These are phyloP conservation scores for Pythium sukuiense DNA, from an alignment of 352 stramenopile species.

Conservation along the genomic window DNA sequence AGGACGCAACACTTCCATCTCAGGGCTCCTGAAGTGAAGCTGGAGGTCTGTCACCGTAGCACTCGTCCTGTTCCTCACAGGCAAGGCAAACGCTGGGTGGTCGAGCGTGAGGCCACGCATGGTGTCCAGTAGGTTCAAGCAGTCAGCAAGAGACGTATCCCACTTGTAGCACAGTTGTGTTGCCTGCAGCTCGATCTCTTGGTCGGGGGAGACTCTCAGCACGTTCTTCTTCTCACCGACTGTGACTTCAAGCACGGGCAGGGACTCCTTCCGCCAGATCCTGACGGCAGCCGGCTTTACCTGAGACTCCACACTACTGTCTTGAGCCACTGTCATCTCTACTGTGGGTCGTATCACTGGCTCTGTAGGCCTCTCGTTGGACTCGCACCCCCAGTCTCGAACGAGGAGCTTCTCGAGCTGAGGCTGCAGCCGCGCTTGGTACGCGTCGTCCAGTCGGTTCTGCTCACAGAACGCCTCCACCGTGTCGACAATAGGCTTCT, in stretches of 20 bases:
- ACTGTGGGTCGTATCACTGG: no score
- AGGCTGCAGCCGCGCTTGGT: conserved; percentile 19
- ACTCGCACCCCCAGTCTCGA: conserved; percentile 52
- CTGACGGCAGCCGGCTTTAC: not conserved
- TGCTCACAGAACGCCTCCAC: conserved; percentile 34
- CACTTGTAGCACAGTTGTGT: conserved; percentile 40
- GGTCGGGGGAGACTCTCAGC: conserved; percentile 9
- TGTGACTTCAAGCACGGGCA: not conserved
- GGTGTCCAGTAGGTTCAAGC: conserved; percentile 34
- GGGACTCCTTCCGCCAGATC: not conserved
- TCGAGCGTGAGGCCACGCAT: conserved; percentile 23
- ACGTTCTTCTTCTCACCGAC: not conserved
- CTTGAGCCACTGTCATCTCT: no score
- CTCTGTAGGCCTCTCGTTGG: conserved; percentile 2
- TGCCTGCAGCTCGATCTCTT: conserved; percentile 42
- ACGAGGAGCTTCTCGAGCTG: conserved; percentile 33
- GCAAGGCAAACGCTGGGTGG: conserved; percentile 21
- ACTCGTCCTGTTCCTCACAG: conserved; percentile 3
- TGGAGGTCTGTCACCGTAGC: not conserved
- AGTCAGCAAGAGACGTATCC: conserved; percentile 26
- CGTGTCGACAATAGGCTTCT: conserved; percentile 36
- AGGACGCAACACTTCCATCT: conserved; percentile 32
- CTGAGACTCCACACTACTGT: no score
- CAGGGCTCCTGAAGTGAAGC: conserved; percentile 36
- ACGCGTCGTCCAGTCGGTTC: conserved; percentile 19